Base-by-base conservation (phyloP, 2,329 filamentous ascomycete genomes). In the Stachybotrys echinatus region DNA sequence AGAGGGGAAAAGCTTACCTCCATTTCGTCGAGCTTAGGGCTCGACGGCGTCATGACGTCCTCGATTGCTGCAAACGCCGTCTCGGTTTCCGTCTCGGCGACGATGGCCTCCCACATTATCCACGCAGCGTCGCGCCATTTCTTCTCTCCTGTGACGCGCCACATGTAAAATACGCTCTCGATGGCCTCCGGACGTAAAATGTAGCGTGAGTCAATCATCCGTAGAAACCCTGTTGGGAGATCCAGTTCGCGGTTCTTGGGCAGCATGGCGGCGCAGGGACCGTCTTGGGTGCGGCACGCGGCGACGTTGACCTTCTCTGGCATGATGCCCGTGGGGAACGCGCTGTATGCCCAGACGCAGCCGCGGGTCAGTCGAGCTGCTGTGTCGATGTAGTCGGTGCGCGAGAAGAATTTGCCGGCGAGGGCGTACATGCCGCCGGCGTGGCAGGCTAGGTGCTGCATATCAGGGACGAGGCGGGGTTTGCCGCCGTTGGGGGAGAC, bases 381-480 rank as follows among this genome's bases (percentile, higher is more conserved):
- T 3, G 76, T 66, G 8, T 65, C 61, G 22, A 82, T 66, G 52
- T 82, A 74, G n/a, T 72, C 66, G 0, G 69, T 61, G 1, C 74
- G 71, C 50, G 66, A 60, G 54, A 87, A 81, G 38, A 88, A 69
- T 48, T 75, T 79, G 2, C 84, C 80, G 6, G 77, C 83, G 34
- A 89, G 75, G 2, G 73, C 84, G 37, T 86, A 81, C 74, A 86
- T 82, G n/a, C 84, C 86, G 3, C 85, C 85, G 2, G 79, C 73
- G 60, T 87, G 89, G 65, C 85, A 89, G 74, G 61, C 51, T 73
- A 64, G 53, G 40, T 65, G 61, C 53, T 65, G 65, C 42, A 59
- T 62, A 12, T 68, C 61, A 19, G 65, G 54, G 0, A 54, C 54
- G 47, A 71, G 38, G 7, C 58, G 47, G 48, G 23, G 48, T 4